These are phyloP conservation scores for Kurtzmaniella cleridarum DNA, from an alignment of 805 yeast genomes.

Conservation along the genomic window DNA sequence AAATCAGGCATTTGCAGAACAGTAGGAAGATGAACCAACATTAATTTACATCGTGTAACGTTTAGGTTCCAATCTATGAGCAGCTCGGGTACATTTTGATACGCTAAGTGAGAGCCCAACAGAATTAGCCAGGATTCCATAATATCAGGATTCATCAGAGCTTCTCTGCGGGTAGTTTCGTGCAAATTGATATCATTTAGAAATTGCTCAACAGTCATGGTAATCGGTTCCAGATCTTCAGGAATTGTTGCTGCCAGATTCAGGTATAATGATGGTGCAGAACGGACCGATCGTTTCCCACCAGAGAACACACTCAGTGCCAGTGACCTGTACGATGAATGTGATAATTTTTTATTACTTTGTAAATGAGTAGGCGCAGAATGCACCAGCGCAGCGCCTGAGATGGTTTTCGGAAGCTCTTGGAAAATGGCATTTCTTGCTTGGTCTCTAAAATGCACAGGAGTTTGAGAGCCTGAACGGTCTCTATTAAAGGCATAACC, in stretches of 20 bases:
- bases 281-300: slow-evolving; percentile 32
- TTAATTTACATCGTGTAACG: slow-evolving; percentile 43
- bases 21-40: slow-evolving; percentile 34
- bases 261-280: slow-evolving; percentile 40
- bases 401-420: slow-evolving; percentile 28
- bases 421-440: slow-evolving; percentile 42
- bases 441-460: slow-evolving; percentile 35
- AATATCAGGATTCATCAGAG: slow-evolving; percentile 11
- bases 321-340: slow-evolving; percentile 22
- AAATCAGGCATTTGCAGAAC: slow-evolving; percentile 33
- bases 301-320: slow-evolving; percentile 33
- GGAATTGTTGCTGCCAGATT: slow-evolving; percentile 41
- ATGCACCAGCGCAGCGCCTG: slow-evolving; percentile 28
- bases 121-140: slow-evolving; percentile 32
- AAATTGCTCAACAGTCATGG: slow-evolving; percentile 39
- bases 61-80: slow-evolving; percentile 50
- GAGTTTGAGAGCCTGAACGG: slow-evolving; percentile 19
- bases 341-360: slow-evolving; percentile 8
- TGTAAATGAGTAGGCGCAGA: slow-evolving; percentile 35
- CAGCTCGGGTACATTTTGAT: slow-evolving; percentile 35
- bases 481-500: slow-evolving; percentile 23
- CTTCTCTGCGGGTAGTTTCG: slow-evolving; percentile 23
- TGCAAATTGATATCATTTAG: slow-evolving; percentile 37
- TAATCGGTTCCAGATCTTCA: slow-evolving; percentile 37
- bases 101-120: slow-evolving; percentile 34